These are phyloP conservation scores for Neofusicoccum kwambonambiense DNA, from an alignment of 2,329 filamentous ascomycete species.

Conservation along the genomic window DNA sequence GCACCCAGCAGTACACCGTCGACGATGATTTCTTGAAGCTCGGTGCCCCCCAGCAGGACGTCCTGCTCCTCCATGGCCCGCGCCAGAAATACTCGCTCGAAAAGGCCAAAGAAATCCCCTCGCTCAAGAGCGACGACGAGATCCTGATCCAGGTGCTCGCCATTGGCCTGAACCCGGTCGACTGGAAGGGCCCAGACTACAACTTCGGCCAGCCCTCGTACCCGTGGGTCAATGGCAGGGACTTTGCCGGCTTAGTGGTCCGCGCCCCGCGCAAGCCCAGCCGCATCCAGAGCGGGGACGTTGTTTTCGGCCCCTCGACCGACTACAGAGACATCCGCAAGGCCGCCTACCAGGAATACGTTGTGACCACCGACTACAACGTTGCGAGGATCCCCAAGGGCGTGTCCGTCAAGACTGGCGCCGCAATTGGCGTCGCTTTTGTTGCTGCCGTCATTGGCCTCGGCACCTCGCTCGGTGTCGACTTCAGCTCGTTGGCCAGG, in stretches of 20 bases:
- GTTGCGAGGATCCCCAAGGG: slow-evolving; percentile 59
- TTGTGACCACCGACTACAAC: slow-evolving; percentile 65
- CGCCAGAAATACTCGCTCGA: slow-evolving; percentile 10
- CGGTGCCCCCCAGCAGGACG: slow-evolving; percentile 22
- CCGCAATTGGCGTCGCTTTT: slow-evolving; percentile 68
- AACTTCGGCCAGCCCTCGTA: slow-evolving; percentile 67
- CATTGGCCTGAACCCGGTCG: slow-evolving; percentile 73
- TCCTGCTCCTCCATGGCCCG: slow-evolving; percentile 10
- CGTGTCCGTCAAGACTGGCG: slow-evolving; percentile 53
- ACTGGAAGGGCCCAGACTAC: slow-evolving; percentile 72
- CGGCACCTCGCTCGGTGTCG: slow-evolving; percentile 67
- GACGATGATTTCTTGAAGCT: slow-evolving; percentile 13
- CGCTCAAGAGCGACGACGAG: slow-evolving; percentile 38
- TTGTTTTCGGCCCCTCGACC: slow-evolving; percentile 63
- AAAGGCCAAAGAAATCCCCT: neutral
- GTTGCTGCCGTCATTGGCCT: slow-evolving; percentile 67
- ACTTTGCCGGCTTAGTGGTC: slow-evolving; percentile 65
- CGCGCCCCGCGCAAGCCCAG: slow-evolving; percentile 31
- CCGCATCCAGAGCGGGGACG: slow-evolving; percentile 45
- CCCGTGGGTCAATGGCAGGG: slow-evolving; percentile 68
- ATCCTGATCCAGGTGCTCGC: slow-evolving; percentile 61
- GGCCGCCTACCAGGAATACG: slow-evolving; percentile 70
- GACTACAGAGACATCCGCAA: slow-evolving; percentile 73
- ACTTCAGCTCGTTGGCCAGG: slow-evolving; percentile 50
- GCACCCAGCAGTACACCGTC: neutral